phyloP scores from a whole-genome alignment of 2,329 filamentous ascomycete genomes.

The Aspergillus brunneoviolaceus region DNA sequence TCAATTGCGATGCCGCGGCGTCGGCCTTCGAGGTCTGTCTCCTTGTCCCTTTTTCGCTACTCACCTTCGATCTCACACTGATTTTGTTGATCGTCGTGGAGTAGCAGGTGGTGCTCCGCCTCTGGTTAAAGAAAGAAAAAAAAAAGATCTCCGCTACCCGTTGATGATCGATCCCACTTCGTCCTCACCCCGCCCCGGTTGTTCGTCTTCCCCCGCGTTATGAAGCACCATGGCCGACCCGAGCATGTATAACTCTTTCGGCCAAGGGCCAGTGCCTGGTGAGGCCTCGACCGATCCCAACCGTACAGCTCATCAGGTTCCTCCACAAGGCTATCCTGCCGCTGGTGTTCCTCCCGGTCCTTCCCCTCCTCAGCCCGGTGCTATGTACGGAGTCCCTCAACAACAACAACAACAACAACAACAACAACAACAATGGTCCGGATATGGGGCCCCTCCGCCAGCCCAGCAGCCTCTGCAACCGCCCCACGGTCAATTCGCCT shows the following conservation, averaged over 20 bases:
- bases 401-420: conserved; percentile 35
- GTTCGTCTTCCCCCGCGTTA: conserved; percentile 20
- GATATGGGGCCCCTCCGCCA: conserved; percentile 25
- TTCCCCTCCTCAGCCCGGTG: conserved; percentile 40
- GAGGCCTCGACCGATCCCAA: conserved; percentile 58
- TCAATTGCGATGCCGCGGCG: conserved; percentile 27
- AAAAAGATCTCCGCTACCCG: neutral
- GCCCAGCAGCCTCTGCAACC: conserved; percentile 26
- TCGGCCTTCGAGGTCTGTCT: neutral
- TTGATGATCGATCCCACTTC: conserved; percentile 8
- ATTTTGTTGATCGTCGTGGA: neutral
- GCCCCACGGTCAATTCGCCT: conserved; percentile 26
- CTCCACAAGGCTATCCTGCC: conserved; percentile 53
- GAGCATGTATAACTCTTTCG: conserved; percentile 42
- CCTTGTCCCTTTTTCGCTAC: neutral
- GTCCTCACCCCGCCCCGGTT: conserved; percentile 8
- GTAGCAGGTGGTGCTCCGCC: conserved; percentile 9
- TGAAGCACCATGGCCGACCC: conserved; percentile 45
- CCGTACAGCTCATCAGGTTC: conserved; percentile 49
- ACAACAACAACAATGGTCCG: conserved; percentile 33
- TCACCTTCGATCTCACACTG: neutral
- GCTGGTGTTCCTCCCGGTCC: conserved; percentile 36
- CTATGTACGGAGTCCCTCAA: conserved; percentile 35
- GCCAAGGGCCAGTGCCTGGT: conserved; percentile 32
- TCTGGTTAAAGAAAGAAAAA: neutral